Evolutionary conservation across 768 basidiomycete species (phyloP).

Genomic region (Tulasnella sp.): DNA sequence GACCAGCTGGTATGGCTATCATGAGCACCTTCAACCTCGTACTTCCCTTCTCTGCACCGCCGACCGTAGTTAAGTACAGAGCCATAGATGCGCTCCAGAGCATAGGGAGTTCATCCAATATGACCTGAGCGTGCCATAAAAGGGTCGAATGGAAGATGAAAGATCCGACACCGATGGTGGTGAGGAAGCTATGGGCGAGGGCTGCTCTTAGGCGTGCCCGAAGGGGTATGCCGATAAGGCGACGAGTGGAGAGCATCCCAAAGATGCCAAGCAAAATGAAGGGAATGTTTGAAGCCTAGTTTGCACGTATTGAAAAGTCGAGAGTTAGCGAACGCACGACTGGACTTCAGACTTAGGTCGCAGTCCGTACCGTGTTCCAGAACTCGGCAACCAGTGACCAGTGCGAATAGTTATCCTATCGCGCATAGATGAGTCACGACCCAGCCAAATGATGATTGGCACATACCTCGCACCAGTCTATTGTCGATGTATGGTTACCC

Average conservation of each 20-base stretch:
- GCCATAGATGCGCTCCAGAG: conserved; percentile 27
- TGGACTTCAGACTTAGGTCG: too few species aligned
- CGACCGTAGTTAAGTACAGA: conserved; percentile 22
- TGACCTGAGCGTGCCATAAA: conserved; percentile 28
- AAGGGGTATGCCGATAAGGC: conserved; percentile 7
- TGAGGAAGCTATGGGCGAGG: conserved; percentile 3
- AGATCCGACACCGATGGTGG: conserved; percentile 27
- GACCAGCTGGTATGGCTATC: conserved; percentile 23
- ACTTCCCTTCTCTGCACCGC: not conserved
- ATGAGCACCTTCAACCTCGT: conserved; percentile 21
- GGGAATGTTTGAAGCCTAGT: conserved; percentile 25
- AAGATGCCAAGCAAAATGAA: conserved; percentile 26
- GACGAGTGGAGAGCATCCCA: conserved; percentile 19
- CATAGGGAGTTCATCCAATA: conserved; percentile 32
- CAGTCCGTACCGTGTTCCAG: conserved; percentile 25
- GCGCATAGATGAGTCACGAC: not conserved
- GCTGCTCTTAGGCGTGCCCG: conserved; percentile 20
- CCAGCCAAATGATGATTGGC: not conserved
- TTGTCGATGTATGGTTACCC: conserved; percentile 10
- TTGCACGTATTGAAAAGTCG: too few species aligned
- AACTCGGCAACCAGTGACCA: conserved; percentile 29
- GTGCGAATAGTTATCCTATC: conserved; percentile 26
- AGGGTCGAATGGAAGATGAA: conserved; percentile 29
- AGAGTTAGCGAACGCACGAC: too few species aligned
- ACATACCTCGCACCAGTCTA: conserved; percentile 19